phyloP scores from a whole-genome alignment of 148 eudicot species.

The Rhododendron henanense region DNA sequence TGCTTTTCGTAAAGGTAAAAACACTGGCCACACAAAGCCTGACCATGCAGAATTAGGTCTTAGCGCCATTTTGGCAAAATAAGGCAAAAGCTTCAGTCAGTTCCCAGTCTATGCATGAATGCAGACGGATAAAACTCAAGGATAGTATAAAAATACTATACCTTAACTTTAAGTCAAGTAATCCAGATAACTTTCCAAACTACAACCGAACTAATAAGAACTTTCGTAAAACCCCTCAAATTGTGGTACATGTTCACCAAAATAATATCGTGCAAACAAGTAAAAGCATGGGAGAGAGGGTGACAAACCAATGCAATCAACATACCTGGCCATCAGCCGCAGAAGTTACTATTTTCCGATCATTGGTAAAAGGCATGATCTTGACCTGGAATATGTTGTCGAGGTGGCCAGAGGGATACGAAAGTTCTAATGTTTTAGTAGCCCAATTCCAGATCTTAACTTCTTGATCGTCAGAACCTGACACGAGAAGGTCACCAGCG shows the following conservation, averaged over 20 bases:
- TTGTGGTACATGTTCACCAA: not conserved
- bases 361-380: conserved; percentile 76
- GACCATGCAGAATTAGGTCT: not conserved
- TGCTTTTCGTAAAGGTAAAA: not conserved
- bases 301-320: conserved; percentile 7
- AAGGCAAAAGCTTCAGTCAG: not conserved
- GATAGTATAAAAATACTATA: not conserved
- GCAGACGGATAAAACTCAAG: not conserved
- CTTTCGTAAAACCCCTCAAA: not conserved
- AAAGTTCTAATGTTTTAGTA: conserved; percentile 27
- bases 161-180: not conserved
- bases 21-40: not conserved
- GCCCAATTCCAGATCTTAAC: conserved; percentile 79
- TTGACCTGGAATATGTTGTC: conserved; percentile 68
- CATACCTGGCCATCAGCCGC: conserved; percentile 83
- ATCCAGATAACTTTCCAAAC: not conserved
- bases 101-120: not conserved
- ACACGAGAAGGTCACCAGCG: conserved; percentile 59
- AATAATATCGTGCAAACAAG: not conserved
- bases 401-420: conserved; percentile 69
- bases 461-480: conserved; percentile 77
- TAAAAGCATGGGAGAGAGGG: not conserved
- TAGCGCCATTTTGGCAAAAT: not conserved
- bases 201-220: not conserved
- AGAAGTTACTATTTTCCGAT: conserved; percentile 55